Percentiles rank a stretch among this genome's conserved stretches.
Evolutionary conservation across 257 asterid species (phyloP).

Genomic region (Solanum neorickii): DNA sequence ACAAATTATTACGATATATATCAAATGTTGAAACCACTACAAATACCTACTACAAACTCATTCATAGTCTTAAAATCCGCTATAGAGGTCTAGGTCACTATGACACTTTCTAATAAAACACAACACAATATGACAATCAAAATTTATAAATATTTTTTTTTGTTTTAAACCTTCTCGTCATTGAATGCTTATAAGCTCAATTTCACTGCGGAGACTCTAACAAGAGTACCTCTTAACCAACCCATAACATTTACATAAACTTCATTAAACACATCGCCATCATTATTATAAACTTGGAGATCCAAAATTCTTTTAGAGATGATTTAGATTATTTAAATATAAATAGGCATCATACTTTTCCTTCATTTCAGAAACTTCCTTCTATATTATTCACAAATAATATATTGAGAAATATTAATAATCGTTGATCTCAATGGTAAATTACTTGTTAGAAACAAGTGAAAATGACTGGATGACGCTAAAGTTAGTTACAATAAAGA

Average conservation of each 20-base stretch:
- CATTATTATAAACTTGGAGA: neutral
- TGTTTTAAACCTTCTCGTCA: no score
- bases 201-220: neutral
- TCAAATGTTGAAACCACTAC: no score
- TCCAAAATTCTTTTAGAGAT: neutral
- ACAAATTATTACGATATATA: no score
- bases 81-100: no score
- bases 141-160: no score
- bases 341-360: neutral
- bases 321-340: neutral
- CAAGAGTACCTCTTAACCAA: neutral
- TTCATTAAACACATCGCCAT: neutral
- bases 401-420: no score
- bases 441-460: neutral
- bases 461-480: neutral
- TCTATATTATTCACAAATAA: neutral
- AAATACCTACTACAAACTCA: no score
- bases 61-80: no score
- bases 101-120: no score
- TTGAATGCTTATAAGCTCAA: no score
- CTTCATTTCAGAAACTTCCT: neutral
- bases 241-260: neutral
- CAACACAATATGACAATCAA: no score
- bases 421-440: neutral
- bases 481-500: neutral